Evolutionary conservation across 169 alveolate genomes (phyloP).

Genomic region (Miamiensis avidus): DNA sequence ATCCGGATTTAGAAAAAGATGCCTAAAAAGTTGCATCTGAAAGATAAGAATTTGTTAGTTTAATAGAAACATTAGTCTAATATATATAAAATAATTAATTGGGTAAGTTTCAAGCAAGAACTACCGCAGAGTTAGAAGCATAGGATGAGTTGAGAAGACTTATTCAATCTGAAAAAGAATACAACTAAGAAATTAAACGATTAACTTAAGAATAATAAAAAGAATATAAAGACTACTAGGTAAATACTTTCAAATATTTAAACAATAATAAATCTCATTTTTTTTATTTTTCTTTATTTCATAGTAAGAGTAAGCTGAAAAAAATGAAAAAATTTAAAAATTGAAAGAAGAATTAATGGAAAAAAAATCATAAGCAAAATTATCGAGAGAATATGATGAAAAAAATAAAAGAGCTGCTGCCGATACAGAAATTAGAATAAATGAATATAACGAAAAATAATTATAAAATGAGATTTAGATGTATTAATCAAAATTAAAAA

Average conservation of each 20-base stretch:
- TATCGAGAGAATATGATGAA: slow-evolving; percentile 38
- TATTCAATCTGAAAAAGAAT: slow-evolving; percentile 37
- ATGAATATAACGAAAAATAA: slow-evolving; percentile 32
- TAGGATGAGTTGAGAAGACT: slow-evolving; percentile 42
- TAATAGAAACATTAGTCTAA: slow-evolving; percentile 26
- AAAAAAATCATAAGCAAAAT: slow-evolving; percentile 34
- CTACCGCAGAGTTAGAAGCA: slow-evolving; percentile 40
- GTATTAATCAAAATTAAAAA: slow-evolving; percentile 15
- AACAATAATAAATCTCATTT: no score
- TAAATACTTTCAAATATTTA: no score
- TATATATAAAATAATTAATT: slow-evolving; percentile 21
- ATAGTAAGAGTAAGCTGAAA: slow-evolving; percentile 34
- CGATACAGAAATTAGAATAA: slow-evolving; percentile 31
- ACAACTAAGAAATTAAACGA: slow-evolving; percentile 37
- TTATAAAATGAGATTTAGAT: slow-evolving; percentile 19
- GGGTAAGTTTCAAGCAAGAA: slow-evolving; percentile 28
- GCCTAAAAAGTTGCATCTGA: slow-evolving; percentile 37
- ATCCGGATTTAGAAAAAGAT: slow-evolving; percentile 46
- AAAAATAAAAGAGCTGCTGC: slow-evolving; percentile 35
- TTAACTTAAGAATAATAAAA: slow-evolving; percentile 21
- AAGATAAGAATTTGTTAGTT: slow-evolving; percentile 22
- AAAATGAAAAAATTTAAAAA: slow-evolving; percentile 34
- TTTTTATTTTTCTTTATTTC: no score
- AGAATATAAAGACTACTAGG: slow-evolving; percentile 34
- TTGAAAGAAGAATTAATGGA: slow-evolving; percentile 45